Percentiles rank a stretch among this genome's conserved stretches.
Conservation (phyloP, 345 rosid genomes). For the Cardamine chenopodiifolia region DNA sequence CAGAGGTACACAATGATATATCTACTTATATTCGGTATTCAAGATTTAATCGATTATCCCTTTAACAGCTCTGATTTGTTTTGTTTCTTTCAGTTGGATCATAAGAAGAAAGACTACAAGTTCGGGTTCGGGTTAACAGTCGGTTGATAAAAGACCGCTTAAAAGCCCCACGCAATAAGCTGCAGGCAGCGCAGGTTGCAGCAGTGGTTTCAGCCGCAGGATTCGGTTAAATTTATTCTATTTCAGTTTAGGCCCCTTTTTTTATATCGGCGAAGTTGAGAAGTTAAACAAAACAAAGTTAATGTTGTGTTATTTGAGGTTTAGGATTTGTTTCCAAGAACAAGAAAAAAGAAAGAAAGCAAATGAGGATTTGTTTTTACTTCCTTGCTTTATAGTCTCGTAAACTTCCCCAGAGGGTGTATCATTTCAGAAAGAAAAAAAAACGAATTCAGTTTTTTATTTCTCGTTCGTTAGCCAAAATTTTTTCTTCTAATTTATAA, state of each 20-base stretch:
- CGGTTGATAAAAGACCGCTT: constrained; percentile 48
- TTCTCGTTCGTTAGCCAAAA: not conserved
- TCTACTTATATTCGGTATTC: not conserved
- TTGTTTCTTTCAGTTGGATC: constrained; percentile 65
- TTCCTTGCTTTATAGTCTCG: constrained; percentile 20
- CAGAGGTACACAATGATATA: constrained; percentile 63
- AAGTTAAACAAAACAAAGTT: constrained; percentile 11
- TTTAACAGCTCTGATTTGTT: constrained; percentile 7
- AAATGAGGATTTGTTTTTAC: constrained; percentile 25
- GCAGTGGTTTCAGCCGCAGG: constrained; percentile 19
- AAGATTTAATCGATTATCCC: not conserved
- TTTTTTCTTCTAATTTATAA: too few relatives aligned
- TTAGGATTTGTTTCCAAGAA: constrained; percentile 23
- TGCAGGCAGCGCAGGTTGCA: constrained; percentile 24
- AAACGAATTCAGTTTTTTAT: not conserved
- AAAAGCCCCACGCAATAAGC: constrained; percentile 27
- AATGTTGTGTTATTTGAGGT: constrained; percentile 32
- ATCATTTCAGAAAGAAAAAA: not conserved
- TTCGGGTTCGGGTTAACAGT: constrained; percentile 93
- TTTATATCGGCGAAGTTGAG: constrained; percentile 24
- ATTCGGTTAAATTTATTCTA: constrained; percentile 25
- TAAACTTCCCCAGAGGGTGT: constrained; percentile 11
- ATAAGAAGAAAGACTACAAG: constrained; percentile 90
- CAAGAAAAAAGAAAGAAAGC: not conserved
- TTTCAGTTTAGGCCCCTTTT: constrained; percentile 40